Base-by-base conservation (phyloP, 495 filamentous ascomycete genomes). In the Cenococcum geophilum region DNA sequence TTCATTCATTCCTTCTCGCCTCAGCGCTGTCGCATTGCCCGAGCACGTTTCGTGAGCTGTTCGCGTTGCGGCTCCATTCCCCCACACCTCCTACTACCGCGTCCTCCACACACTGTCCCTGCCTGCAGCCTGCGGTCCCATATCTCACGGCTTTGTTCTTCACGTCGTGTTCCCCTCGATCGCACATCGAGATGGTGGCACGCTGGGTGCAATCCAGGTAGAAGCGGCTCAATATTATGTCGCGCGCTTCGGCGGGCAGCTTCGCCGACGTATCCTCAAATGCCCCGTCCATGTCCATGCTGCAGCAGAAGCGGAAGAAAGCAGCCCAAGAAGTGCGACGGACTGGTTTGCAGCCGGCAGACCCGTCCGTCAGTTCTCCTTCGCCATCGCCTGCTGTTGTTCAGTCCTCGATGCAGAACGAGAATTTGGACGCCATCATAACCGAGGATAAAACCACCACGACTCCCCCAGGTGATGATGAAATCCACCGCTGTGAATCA, bases 261-360 rank as follows among this genome's bases (percentile, higher is more conserved):
- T 93, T 89, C 82, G 88, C 88, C 72, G 84, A 91, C 75, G 95
- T 91, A 80, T 96, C 95, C 73, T 89, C 92, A 61, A 83, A 87
- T 72, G 91, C 91, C 64, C 89, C 91, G 64, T 83, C 81, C 54
- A 80, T 86, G 62, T 83, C 81, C 54, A 80, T 86, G 62, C 78
- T 86, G 55, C 68, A 67, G 62, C 68, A 76, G 69, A 66, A 73
- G 66, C 75, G 71, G 65, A 76, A 27, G 58, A 72, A 57, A 70
- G 66, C 61, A 60, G 60, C 65, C 64, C 73, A 75, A 63, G 43
- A 52, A 51, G 37, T 35, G 55, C 49, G 63, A 59, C 62, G 60
- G 57, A 37, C 62, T 36, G 58, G 62, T 65, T 67, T 57, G 58
- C 58, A 62, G 52, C 50, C 35, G 57, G 64, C 59, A 53, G 55